phyloP scores from a whole-genome alignment of 116 monocot genomes.

The Dioscorea cayenensis region DNA sequence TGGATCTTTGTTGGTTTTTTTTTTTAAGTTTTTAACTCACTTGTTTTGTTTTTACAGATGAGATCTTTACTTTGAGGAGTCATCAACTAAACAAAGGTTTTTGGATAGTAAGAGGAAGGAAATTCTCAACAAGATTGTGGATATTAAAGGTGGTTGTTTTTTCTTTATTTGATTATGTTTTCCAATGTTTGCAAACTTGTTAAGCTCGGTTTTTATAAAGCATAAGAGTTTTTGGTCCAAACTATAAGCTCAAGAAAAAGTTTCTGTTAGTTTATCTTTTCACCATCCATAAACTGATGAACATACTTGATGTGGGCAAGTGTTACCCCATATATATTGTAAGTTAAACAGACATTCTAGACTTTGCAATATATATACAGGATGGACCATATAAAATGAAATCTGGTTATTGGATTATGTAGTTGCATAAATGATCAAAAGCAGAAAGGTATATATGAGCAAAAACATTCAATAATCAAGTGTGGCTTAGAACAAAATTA shows the following conservation, averaged over 20 bases:
- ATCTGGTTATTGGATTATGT: too few species aligned
- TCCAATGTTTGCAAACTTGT: background rate
- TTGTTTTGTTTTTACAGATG: constrained; percentile 21
- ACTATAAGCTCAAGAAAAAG: background rate
- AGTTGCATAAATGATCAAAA: too few species aligned
- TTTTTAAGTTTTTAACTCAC: background rate
- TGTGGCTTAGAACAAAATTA: too few species aligned
- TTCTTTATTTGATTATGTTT: background rate
- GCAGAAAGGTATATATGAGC: too few species aligned
- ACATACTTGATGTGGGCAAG: too few species aligned
- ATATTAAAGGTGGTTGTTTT: constrained; percentile 49
- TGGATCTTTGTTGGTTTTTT: background rate
- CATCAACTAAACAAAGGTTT: constrained; percentile 29
- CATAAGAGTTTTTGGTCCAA: constrained; percentile 74
- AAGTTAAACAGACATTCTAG: too few species aligned
- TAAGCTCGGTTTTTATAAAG: constrained; percentile 38
- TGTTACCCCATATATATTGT: too few species aligned
- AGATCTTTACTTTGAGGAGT: constrained; percentile 34
- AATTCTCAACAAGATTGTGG: constrained; percentile 54
- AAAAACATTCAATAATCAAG: too few species aligned
- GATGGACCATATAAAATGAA: too few species aligned
- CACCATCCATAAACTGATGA: background rate
- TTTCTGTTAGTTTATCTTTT: too few species aligned
- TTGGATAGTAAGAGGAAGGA: constrained; percentile 48
- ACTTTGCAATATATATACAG: too few species aligned